phyloP scores from a whole-genome alignment of 495 filamentous ascomycete species.

The Annulohypoxylon maeteangense region DNA sequence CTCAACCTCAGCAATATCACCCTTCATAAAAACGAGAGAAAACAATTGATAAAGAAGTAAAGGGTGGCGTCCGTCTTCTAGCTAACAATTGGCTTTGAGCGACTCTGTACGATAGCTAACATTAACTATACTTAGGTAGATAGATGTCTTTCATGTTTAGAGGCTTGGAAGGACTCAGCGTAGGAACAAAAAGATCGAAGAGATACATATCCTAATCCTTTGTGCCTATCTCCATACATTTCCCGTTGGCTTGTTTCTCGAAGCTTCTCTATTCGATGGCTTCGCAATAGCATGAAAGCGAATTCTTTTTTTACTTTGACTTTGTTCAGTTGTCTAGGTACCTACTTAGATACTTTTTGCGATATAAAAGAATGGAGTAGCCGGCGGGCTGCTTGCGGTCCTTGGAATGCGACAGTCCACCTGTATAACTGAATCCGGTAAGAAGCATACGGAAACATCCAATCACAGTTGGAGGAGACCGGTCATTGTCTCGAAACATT shows the following conservation, averaged over 20 bases:
- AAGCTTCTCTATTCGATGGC: not conserved
- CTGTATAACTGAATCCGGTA: slow-evolving; percentile 37
- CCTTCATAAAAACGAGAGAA: not conserved
- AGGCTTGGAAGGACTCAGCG: not conserved
- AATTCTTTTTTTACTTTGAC: not conserved
- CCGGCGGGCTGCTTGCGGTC: slow-evolving; percentile 25
- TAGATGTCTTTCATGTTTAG: not conserved
- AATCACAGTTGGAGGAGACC: slow-evolving; percentile 17
- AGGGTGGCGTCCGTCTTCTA: not conserved
- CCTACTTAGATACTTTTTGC: not conserved
- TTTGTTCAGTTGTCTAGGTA: slow-evolving; percentile 4
- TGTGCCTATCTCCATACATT: not conserved
- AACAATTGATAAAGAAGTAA: not conserved
- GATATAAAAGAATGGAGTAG: slow-evolving; percentile 10
- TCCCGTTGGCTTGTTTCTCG: not conserved
- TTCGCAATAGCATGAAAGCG: not conserved
- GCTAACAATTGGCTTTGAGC: not conserved
- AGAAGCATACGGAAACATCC: slow-evolving; percentile 43
- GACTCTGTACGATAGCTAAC: not conserved
- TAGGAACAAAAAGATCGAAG: not conserved
- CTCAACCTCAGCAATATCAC: slow-evolving; percentile 20
- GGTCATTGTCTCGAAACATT: slow-evolving; percentile 23
- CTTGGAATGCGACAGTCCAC: slow-evolving; percentile 38
- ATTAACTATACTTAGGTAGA: slow-evolving; percentile 1
- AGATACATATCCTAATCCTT: not conserved